A percentile compares a stretch with the other conserved stretches of the same genome.
phyloP scores from a whole-genome alignment of 345 rosid species.

The Populus nigra region DNA sequence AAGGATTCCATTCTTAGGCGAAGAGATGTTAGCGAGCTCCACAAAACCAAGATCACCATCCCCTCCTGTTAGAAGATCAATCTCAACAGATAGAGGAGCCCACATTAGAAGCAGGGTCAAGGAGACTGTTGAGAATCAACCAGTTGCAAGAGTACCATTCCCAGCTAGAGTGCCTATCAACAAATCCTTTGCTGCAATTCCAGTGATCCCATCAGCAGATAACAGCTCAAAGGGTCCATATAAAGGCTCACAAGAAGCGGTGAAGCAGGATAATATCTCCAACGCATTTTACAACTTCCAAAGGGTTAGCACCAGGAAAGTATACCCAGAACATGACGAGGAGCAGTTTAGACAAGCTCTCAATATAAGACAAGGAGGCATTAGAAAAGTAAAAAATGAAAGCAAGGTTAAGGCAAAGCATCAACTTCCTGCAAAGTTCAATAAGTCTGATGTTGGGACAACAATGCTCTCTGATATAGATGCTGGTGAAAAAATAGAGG shows the following conservation, averaged over 20 bases:
- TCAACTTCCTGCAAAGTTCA: slow-evolving; percentile 52
- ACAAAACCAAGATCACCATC: slow-evolving; percentile 64
- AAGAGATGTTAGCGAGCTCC: slow-evolving; percentile 44
- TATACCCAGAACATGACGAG: slow-evolving; percentile 65
- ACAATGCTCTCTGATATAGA: slow-evolving; percentile 46
- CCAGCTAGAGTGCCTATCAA: slow-evolving; percentile 77
- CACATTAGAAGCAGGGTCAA: slow-evolving; percentile 51
- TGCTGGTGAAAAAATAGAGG: slow-evolving; percentile 51
- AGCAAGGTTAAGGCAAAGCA: slow-evolving; percentile 60
- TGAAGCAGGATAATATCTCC: slow-evolving; percentile 46
- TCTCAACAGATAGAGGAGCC: slow-evolving; percentile 82
- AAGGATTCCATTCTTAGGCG: slow-evolving; percentile 44
- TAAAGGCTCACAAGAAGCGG: slow-evolving; percentile 27
- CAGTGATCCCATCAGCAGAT: slow-evolving; percentile 44
- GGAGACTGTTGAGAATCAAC: slow-evolving; percentile 55
- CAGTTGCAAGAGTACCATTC: slow-evolving; percentile 59
- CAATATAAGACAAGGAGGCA: slow-evolving; percentile 74
- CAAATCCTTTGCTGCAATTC: slow-evolving; percentile 49
- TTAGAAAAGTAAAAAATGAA: slow-evolving; percentile 61
- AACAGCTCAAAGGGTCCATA: slow-evolving; percentile 24
- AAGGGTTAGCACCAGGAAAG: slow-evolving; percentile 51
- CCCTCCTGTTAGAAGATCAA: slow-evolving; percentile 70
- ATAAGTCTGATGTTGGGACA: slow-evolving; percentile 48
- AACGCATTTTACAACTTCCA: slow-evolving; percentile 50
- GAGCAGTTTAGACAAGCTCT: slow-evolving; percentile 75